Base-by-base conservation (phyloP, 345 rosid species). In the Euclidium syriacum region DNA sequence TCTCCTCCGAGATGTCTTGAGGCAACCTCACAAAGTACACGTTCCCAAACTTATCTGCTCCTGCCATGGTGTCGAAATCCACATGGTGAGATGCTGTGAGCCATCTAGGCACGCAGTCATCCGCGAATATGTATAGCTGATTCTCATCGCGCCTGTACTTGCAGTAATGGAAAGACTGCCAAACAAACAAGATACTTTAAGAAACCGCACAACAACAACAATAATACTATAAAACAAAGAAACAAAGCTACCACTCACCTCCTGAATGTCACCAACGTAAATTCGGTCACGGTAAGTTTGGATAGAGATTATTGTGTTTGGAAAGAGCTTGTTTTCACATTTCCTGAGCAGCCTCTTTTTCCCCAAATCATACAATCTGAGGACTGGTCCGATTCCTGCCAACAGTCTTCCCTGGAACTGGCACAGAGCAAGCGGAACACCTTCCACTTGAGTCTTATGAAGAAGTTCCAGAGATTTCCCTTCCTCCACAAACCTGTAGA, bases 91-190 rank as follows among this genome's bases (percentile, higher is more conserved):
- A 72, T 29, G 96, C 90, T 52, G 99, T 87, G n/a, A 94, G 79
- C 97, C 97, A 94, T 75, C 99, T 84, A 34, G 97, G 96, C 58
- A 94, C 97, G 39, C 74, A 78, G 78, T 94, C 99, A 74, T 94
- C 99, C 0, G 95, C 97, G 66, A 94, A 90, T 74, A 90, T 85
- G 64, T 94, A 90, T 6, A 94, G 86, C 73, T 90, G 97, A 75
- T 94, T 94, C 73, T 94, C 99, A 64, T 94, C 99, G 42, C 96
- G 89, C 44, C 97, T 85, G 63, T 94, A 94, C 79, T 90, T 94
- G 97, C 99, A 94, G 75, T 82, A 94, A 69, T 90, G 99, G 75
- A 94, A 94, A 34, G 99, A 94, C 97, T 94, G 84, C 81, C n/a
- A n/a, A 18, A 3, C 7, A 71, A 76, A 52, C n/a, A 71, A 56